Evolutionary conservation across 1,139 yeast species (phyloP), one percentile per base, ranked within the genome.

Genomic region (Candida freyschussii): DNA sequence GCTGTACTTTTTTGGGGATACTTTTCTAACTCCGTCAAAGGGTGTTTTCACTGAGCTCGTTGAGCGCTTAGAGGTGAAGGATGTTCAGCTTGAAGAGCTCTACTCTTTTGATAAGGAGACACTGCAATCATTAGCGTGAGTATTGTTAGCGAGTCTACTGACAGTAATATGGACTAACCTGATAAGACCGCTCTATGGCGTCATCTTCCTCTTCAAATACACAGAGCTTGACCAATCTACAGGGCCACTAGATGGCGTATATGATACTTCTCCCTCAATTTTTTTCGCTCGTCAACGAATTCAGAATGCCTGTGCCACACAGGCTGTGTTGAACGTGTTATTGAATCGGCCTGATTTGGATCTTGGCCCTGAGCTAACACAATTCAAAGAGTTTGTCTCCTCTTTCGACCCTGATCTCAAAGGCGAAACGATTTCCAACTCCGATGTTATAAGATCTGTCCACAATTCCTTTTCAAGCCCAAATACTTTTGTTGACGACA

Each of bases 271-370:
- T 60, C 55, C 3, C 55, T 75, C 10, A n/a, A 36, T 44, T n/a
- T 78, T 76, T 52, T 79, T 79, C 52, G 85, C 85, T 6, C 69
- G 68, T 35, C 87, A 79, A 52, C 72, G 74, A 22, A 75, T 78
- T 32, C 78, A 75, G 45, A 77, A 79, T 50, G 85, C 87, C 2
- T 79, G 87, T 56, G 87, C 82, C n/a, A 79, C 87, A 2, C 84
- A 75, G 48, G 87, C 87, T 0, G 78, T 79, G n/a, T 58, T 79
- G 36, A 75, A 78, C 37, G 57, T 77, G 10, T 56, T 79, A 33
- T 51, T 79, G 40, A 67, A 68, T 43, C 65, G 67, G 13, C 54
- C 57, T 3, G 63, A 61, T 13, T 42, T 75, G 13, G 63, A 65
- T 2, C 40, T 78, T 7, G 86, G 87, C 1, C 56, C 59, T 0